Evolutionary conservation across 2,329 filamentous ascomycete species (phyloP).

Genomic region (Orbilia quercus): DNA sequence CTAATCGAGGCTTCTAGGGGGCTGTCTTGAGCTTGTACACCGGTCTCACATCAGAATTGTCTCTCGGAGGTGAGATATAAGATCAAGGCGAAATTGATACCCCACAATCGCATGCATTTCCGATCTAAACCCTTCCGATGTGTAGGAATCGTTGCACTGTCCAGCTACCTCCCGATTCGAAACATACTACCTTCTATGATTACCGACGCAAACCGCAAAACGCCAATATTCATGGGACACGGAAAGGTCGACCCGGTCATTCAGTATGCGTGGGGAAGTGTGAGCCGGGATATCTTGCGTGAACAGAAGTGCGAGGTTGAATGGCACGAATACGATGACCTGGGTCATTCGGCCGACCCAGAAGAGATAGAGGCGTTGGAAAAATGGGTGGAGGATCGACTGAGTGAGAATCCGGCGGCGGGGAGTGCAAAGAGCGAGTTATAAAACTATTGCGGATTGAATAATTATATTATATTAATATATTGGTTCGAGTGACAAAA

Average conservation of each 20-base stretch:
- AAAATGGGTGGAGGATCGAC: conserved; percentile 68
- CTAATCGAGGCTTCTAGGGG: conserved; percentile 69
- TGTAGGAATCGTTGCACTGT: conserved; percentile 83
- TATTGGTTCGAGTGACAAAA: too few relatives aligned
- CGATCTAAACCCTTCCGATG: not conserved
- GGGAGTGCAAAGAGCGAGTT: conserved; percentile 34
- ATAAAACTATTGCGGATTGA: too few relatives aligned
- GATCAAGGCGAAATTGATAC: too few relatives aligned
- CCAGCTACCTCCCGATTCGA: conserved; percentile 80
- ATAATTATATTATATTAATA: too few relatives aligned
- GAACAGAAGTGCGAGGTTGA: conserved; percentile 76
- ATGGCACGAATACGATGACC: conserved; percentile 79
- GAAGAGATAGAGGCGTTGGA: conserved; percentile 87
- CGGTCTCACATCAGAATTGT: conserved; percentile 75
- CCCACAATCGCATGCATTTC: too few relatives aligned
- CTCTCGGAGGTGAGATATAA: conserved; percentile 45
- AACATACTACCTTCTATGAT: conserved; percentile 72
- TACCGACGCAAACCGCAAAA: conserved; percentile 75
- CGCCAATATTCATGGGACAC: conserved; percentile 88
- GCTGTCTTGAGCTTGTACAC: conserved; percentile 86
- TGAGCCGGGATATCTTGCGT: conserved; percentile 75
- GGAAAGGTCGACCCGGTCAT: conserved; percentile 83
- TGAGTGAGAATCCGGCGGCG: conserved; percentile 64
- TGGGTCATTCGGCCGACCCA: conserved; percentile 80
- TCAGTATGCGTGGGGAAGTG: conserved; percentile 73